Evolutionary conservation across 2,329 filamentous ascomycete species (phyloP), one percentile per base, ranked within the genome.

Genomic region (Colletotrichum liaoningense): DNA sequence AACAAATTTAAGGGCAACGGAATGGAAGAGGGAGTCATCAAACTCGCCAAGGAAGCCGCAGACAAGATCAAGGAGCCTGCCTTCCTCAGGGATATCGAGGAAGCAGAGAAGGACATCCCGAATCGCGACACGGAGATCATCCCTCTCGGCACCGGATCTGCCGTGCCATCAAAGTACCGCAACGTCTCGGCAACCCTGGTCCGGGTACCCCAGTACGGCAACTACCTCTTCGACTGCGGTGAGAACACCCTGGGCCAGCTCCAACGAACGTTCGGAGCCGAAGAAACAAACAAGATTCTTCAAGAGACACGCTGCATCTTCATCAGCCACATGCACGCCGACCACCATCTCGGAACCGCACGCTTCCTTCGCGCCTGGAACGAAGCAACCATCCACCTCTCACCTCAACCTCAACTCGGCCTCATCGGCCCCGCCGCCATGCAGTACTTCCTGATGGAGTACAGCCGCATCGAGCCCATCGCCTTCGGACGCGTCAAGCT

Each of bases 271-370:
- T 96, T 93, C 78, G 87, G 89, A 6, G 84, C 87, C 0, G 87
- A 91, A 5, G 89, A 94, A 75, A 85, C 96, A 4, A 86, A 86
- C 33, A 87, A 92, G n/a, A 87, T 98, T 14, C 85, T 99, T n/a
- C 88, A 86, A 72, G 92, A 97, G 75, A 86, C 99, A 56, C 93
- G 92, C 67, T 90, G 91, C 77, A 92, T 99, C 75, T 97, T 95
- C 91, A 97, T 99, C 83, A 97, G 94, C 81, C 97, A 99, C 84
- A 86, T 97, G 75, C 97, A 99, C 82, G 97, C 97, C 5, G 97
- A 99, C 83, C 97, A 99, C 83, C 97, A 98, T 80, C 89, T 99
- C 24, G 97, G 97, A 33, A 94, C 92, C 1, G 88, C 90, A n/a
- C 90, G 92, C 6, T 86, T 98, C n/a, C 90, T 98, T 79, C 92